phyloP scores from a whole-genome alignment of 1,284 basidiomycete genomes.

The Thelephora terrestris region DNA sequence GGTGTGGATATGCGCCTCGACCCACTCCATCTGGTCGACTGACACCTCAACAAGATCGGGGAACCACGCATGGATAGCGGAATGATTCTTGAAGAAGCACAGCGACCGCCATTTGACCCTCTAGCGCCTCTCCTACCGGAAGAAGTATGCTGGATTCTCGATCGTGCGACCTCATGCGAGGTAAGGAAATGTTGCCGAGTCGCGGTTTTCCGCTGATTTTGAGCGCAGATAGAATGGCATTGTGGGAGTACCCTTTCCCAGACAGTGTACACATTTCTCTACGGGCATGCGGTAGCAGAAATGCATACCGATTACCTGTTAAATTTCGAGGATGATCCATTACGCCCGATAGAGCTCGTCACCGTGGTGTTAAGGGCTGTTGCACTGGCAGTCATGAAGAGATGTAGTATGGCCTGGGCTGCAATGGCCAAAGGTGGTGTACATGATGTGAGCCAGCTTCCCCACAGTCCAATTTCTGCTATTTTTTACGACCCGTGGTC shows the following conservation, averaged over 20 bases:
- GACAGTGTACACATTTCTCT: slow-evolving; percentile 75
- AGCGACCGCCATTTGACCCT: slow-evolving; percentile 52
- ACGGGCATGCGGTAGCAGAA: slow-evolving; percentile 60
- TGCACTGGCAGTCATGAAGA: slow-evolving; percentile 71
- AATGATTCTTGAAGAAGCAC: slow-evolving; percentile 39
- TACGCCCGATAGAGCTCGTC: slow-evolving; percentile 48
- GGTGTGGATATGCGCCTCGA: slow-evolving; percentile 29
- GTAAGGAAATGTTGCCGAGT: slow-evolving; percentile 32
- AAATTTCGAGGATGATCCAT: slow-evolving; percentile 22
- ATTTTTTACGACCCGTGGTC: slow-evolving; percentile 3
- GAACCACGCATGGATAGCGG: slow-evolving; percentile 87
- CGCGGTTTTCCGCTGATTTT: slow-evolving; percentile 7
- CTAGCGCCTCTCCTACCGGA: slow-evolving; percentile 50
- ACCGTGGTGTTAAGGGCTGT: slow-evolving; percentile 63
- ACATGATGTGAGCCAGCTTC: slow-evolving; percentile 53
- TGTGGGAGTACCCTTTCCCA: slow-evolving; percentile 76
- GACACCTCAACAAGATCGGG: slow-evolving; percentile 52
- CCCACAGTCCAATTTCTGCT: slow-evolving; percentile 1
- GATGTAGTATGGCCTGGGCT: slow-evolving; percentile 73
- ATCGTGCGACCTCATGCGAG: slow-evolving; percentile 72
- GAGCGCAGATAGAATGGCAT: slow-evolving; percentile 76
- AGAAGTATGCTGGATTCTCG: slow-evolving; percentile 84
- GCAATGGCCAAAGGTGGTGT: slow-evolving; percentile 68
- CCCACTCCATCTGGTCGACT: slow-evolving; percentile 10
- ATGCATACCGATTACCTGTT: slow-evolving; percentile 46